These are phyloP conservation scores for Fomitopsis pulvina DNA, from an alignment of 768 basidiomycete genomes.

Conservation along the genomic window DNA sequence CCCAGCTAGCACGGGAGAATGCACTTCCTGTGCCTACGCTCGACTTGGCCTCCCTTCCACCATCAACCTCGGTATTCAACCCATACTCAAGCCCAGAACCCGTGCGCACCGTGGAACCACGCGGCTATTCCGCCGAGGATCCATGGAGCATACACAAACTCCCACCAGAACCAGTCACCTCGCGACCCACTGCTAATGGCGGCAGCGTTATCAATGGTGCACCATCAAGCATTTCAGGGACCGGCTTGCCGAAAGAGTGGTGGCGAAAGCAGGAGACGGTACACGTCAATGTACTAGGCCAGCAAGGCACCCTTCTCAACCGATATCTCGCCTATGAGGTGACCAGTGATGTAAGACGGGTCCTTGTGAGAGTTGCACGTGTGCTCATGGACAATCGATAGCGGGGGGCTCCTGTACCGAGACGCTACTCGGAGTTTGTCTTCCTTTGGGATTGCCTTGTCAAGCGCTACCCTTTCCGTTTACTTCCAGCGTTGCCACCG, in stretches of 20 bases:
- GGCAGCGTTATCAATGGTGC: constrained; percentile 35
- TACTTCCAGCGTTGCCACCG: constrained; percentile 83
- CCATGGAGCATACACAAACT: constrained; percentile 36
- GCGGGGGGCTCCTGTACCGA: constrained; percentile 61
- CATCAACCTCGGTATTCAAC: constrained; percentile 44
- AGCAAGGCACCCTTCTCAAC: constrained; percentile 89
- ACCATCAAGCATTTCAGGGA: constrained; percentile 58
- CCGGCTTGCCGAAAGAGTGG: constrained; percentile 75
- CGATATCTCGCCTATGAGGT: constrained; percentile 84
- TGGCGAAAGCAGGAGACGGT: constrained; percentile 80
- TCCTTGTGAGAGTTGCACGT: not conserved
- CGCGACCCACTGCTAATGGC: constrained; percentile 9
- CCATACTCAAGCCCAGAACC: constrained; percentile 24
- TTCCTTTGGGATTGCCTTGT: constrained; percentile 84
- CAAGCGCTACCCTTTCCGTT: constrained; percentile 88
- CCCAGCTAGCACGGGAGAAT: constrained; percentile 70
- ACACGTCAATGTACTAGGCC: constrained; percentile 68
- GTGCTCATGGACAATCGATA: constrained; percentile 21
- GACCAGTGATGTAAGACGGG: constrained; percentile 56
- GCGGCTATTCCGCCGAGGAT: constrained; percentile 57
- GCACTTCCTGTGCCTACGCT: constrained; percentile 70
- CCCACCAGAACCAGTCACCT: constrained; percentile 12
- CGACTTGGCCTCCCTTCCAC: constrained; percentile 51
- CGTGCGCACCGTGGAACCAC: constrained; percentile 31
- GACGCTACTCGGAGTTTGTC: constrained; percentile 91